A percentile compares a stretch with the other conserved stretches of the same genome.
Evolutionary conservation across 257 asterid genomes (phyloP).

Genomic region (Penstemon barbatus): DNA sequence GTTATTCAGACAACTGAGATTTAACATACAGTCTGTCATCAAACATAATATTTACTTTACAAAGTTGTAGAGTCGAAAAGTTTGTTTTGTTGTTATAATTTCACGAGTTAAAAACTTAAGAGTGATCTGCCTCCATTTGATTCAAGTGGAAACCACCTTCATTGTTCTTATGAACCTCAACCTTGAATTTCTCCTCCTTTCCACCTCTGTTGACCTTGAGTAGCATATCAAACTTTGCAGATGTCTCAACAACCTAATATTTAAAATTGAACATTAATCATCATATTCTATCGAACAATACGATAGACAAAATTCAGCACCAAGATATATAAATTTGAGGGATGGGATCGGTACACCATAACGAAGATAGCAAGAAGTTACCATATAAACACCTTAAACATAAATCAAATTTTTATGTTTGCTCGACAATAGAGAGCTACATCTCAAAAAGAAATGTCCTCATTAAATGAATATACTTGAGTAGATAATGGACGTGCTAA

Average conservation of each 20-base stretch:
- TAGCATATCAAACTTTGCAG: constrained; percentile 72
- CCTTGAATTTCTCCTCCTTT: constrained; percentile 79
- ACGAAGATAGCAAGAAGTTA: neutral
- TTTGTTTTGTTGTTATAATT: neutral
- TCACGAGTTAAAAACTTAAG: constrained; percentile 1
- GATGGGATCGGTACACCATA: too few relatives aligned
- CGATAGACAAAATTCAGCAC: too few relatives aligned
- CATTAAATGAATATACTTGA: neutral
- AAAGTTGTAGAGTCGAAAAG: too few relatives aligned
- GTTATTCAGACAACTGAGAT: too few relatives aligned
- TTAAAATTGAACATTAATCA: constrained; percentile 2
- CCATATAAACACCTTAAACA: too few relatives aligned
- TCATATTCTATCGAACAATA: neutral
- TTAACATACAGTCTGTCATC: too few relatives aligned
- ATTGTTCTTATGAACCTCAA: constrained; percentile 64
- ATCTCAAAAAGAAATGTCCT: neutral
- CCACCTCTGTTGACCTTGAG: constrained; percentile 80
- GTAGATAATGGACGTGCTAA: neutral
- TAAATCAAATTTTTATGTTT: too few relatives aligned
- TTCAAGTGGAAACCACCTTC: constrained; percentile 76
- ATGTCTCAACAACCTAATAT: constrained; percentile 54
- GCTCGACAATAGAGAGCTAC: neutral
- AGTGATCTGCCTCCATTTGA: constrained; percentile 50
- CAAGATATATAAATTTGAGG: too few relatives aligned
- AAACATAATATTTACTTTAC: too few relatives aligned